Evolutionary conservation across 1,284 basidiomycete species (phyloP).

Genomic region (Mycena citricolor): DNA sequence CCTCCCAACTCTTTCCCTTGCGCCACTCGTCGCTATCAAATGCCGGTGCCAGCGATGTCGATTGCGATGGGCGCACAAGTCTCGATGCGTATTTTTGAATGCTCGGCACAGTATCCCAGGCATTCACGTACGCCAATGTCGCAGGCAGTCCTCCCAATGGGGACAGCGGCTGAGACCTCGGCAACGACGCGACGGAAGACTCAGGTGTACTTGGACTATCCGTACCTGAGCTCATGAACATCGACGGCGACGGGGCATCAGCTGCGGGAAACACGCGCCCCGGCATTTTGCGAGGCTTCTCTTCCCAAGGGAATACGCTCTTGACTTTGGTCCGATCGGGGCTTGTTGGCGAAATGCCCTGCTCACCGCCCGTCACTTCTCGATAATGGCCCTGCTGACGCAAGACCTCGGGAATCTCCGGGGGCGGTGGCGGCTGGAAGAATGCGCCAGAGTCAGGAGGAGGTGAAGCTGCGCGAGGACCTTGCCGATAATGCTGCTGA

Average conservation of each 20-base stretch:
- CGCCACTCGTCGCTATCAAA: conserved; percentile 46
- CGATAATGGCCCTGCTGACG: conserved; percentile 63
- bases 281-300: conserved; percentile 60
- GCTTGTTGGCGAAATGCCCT: conserved; percentile 41
- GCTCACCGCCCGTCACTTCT: conserved; percentile 48
- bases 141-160: conserved; percentile 50
- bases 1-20: conserved; percentile 49
- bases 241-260: conserved; percentile 56
- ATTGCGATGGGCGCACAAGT: conserved; percentile 52
- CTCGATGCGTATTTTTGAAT: conserved; percentile 75
- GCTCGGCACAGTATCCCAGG: conserved; percentile 79
- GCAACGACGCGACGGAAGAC: conserved; percentile 28
- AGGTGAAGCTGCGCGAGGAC: conserved; percentile 31
- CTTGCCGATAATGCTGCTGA: conserved; percentile 39
- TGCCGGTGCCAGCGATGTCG: conserved; percentile 43
- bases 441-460: conserved; percentile 43
- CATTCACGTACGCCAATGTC: conserved; percentile 69
- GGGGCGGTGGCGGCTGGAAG: conserved; percentile 58
- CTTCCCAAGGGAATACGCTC: conserved; percentile 94
- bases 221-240: conserved; percentile 43
- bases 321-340: conserved; percentile 77
- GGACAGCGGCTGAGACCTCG: conserved; percentile 30
- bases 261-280: conserved; percentile 76
- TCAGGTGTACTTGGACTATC: conserved; percentile 37
- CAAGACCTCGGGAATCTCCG: conserved; percentile 60